Conservation (phyloP, 352 stramenopile species). For the Globisporangium paddicum region DNA sequence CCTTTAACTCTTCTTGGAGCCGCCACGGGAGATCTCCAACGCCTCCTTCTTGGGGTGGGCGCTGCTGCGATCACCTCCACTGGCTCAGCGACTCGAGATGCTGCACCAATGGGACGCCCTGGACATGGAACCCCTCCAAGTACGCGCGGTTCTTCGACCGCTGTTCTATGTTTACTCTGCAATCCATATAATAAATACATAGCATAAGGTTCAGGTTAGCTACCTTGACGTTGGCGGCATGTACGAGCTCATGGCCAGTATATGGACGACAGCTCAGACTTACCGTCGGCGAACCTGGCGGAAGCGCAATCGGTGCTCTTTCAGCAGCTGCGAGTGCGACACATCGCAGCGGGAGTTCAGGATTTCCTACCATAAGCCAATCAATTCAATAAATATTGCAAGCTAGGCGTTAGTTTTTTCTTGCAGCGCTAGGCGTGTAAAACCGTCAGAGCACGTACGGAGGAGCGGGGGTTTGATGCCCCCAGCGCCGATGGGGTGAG, state of each 20-base stretch:
- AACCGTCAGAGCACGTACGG: not conserved
- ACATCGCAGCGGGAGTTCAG: conserved; percentile 64
- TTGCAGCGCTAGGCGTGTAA: too few species aligned
- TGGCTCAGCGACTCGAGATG: conserved; percentile 42
- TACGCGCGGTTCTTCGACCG: conserved; percentile 49
- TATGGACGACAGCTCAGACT: not conserved
- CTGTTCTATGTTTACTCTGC: conserved; percentile 50
- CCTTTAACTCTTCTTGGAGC: too few species aligned
- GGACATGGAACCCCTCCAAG: conserved; percentile 49
- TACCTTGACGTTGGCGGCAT: too few species aligned
- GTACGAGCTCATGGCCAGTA: too few species aligned
- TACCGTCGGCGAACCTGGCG: conserved; percentile 51
- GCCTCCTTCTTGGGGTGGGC: not conserved
- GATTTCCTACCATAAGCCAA: conserved; percentile 30
- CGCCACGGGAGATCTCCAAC: too few species aligned
- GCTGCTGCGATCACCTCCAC: conserved; percentile 22
- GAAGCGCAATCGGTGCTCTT: conserved; percentile 62
- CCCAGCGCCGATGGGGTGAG: not conserved
- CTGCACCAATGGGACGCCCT: conserved; percentile 62
- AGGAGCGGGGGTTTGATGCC: not conserved
- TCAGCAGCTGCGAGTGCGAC: conserved; percentile 51
- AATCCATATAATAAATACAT: conserved; percentile 5
- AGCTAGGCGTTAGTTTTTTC: too few species aligned
- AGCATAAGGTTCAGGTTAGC: not conserved
- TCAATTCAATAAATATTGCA: too few species aligned